Evolutionary conservation across 495 filamentous ascomycete species (phyloP), one percentile per base, ranked within the genome.

Genomic region (Halenospora varia): DNA sequence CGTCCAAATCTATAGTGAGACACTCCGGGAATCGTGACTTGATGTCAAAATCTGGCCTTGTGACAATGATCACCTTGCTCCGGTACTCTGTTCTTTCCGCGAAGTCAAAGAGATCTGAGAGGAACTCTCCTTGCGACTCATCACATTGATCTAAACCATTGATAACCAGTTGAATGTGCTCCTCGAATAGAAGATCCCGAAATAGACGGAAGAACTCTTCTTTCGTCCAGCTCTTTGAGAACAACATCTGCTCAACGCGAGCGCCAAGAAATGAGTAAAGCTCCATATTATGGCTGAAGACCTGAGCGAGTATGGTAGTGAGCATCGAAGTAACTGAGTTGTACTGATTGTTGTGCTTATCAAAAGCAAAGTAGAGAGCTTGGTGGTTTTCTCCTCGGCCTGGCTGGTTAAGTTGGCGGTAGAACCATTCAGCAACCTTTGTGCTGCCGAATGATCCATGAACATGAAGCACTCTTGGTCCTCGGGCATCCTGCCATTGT

Each of bases 311-410:
- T 26, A 66, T 57, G 8, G 61, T 63, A 10, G 61, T 51, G 11
- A 62, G 46, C 63, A 61, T 66, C 25, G 54, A 42, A 25, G 29
- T 25, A 19, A 63, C 42, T 11, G 61, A 60, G 26, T 51, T 20
- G 10, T 54, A 51, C n/a, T 56, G 49, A 13, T 51, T 39, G 46
- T 66, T 60, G 41, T 58, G 47, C 13, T 53, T 49, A 15, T 63
- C 52, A 41, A 66, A 66, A 2, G 60, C 59, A 35, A 63, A 66
- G 46, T 60, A 60, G 15, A 66, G 60, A 17, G 58, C 48, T 15
- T 57, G 29, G 10, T 48, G 44, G 2, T 51, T 11, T 17, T 10
- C 11, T 15, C 26, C 17, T 23, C 17, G n/a, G n/a, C 15, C 10
- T 10, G 49, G n/a, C n/a, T n/a, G n/a, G n/a, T n/a, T n/a, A n/a